These are phyloP conservation scores for Mycena metata DNA, from an alignment of 768 basidiomycete species.

Conservation along the genomic window DNA sequence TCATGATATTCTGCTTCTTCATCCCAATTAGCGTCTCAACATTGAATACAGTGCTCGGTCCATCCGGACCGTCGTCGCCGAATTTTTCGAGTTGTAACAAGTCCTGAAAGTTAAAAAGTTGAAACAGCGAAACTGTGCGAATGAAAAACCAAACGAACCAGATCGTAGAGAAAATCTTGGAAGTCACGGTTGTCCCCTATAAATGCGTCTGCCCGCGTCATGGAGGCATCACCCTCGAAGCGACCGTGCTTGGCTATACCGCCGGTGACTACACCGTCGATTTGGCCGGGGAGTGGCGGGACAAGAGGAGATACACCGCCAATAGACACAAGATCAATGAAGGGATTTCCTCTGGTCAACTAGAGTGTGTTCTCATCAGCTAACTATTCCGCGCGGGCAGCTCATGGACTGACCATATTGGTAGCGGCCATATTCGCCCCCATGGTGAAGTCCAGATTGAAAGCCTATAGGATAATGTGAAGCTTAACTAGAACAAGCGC, in stretches of 20 bases:
- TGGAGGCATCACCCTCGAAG: slow-evolving; percentile 37
- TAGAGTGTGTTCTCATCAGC: background rate
- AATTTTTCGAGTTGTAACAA: slow-evolving; percentile 34
- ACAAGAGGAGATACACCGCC: slow-evolving; percentile 33
- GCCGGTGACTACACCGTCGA: slow-evolving; percentile 33
- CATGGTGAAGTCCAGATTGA: slow-evolving; percentile 26
- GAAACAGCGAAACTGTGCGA: too few relatives aligned
- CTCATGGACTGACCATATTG: slow-evolving; percentile 21
- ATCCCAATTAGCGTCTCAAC: slow-evolving; percentile 28
- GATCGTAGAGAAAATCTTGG: slow-evolving; percentile 36
- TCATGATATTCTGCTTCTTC: slow-evolving; percentile 32
- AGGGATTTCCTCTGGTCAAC: slow-evolving; percentile 36
- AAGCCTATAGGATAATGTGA: slow-evolving; percentile 12
- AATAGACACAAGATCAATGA: slow-evolving; percentile 34
- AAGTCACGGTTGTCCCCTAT: slow-evolving; percentile 39
- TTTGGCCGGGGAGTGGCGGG: slow-evolving; percentile 29
- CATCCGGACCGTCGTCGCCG: slow-evolving; percentile 31
- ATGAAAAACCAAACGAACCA: slow-evolving; percentile 6
- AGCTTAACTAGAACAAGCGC: background rate
- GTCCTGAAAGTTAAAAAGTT: slow-evolving; percentile 13
- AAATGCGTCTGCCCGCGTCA: slow-evolving; percentile 38
- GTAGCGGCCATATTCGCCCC: slow-evolving; percentile 32
- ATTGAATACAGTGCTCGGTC: slow-evolving; percentile 34
- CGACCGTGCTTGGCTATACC: slow-evolving; percentile 39
- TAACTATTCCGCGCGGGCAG: background rate